phyloP scores from a whole-genome alignment of 441 rosid genomes.

The Melastoma candidum region DNA sequence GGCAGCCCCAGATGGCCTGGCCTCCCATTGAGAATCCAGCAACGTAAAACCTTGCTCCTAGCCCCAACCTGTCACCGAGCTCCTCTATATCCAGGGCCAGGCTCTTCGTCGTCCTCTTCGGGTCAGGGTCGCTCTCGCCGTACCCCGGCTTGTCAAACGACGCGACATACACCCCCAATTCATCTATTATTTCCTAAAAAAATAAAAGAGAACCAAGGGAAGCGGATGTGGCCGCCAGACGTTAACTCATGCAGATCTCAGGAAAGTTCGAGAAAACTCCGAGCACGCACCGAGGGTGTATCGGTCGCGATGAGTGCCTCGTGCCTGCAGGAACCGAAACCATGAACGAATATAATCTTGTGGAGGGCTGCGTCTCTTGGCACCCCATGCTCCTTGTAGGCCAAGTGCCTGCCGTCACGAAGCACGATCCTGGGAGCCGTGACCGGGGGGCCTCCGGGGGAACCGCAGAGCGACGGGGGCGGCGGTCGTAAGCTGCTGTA shows the following conservation, averaged over 20 bases:
- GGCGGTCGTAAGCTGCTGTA: constrained; percentile 1
- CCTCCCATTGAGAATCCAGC: constrained; percentile 64
- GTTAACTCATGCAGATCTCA: too few species aligned
- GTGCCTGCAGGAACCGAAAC: constrained; percentile 1
- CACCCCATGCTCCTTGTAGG: constrained; percentile 6
- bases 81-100: constrained; percentile 52
- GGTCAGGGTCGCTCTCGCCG: constrained; percentile 62
- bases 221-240: too few species aligned
- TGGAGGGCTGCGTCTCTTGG: neutral
- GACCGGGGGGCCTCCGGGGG: constrained; percentile 6
- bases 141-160: constrained; percentile 65
- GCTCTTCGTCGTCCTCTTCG: constrained; percentile 36
- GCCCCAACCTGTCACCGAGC: constrained; percentile 55
- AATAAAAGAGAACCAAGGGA: too few species aligned
- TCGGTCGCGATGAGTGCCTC: constrained; percentile 3
- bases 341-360: constrained; percentile 1
- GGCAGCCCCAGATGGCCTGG: constrained; percentile 41
- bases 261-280: too few species aligned
- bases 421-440: constrained; percentile 1
- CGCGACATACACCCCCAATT: constrained; percentile 40
- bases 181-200: constrained; percentile 37
- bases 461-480: constrained; percentile 1
- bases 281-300: neutral
- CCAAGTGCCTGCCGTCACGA: constrained; percentile 4
- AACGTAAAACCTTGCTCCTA: constrained; percentile 45